Percentiles rank a stretch among this genome's conserved stretches.
Conservation (phyloP, 768 basidiomycete species). For the Xerocomellus dryophilus region DNA sequence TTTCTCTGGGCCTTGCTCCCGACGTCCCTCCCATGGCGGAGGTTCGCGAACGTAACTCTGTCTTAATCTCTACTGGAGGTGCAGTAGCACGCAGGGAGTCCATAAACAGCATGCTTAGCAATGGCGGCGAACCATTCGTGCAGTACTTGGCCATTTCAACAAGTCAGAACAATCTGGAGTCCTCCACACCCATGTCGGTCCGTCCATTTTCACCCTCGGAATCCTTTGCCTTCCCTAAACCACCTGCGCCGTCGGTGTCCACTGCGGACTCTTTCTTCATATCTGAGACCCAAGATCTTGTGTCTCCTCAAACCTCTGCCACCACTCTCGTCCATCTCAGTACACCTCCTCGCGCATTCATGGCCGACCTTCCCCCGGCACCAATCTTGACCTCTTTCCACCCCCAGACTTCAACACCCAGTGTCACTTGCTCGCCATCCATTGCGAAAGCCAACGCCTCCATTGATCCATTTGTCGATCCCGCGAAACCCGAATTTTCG, state of each 20-base stretch:
- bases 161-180: constrained; percentile 15
- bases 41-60: constrained; percentile 39
- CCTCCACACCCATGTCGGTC: constrained; percentile 55
- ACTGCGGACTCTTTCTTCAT: not conserved
- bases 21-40: constrained; percentile 55
- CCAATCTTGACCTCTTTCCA: constrained; percentile 9
- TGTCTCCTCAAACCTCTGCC: constrained; percentile 14
- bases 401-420: constrained; percentile 2
- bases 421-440: not conserved
- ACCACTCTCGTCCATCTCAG: constrained; percentile 18
- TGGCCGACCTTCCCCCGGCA: constrained; percentile 14
- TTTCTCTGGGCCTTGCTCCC: constrained; percentile 26
- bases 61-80: constrained; percentile 24
- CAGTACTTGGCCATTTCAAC: constrained; percentile 41
- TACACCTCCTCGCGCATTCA: constrained; percentile 16
- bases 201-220: constrained; percentile 67
- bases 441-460: constrained; percentile 11
- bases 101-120: constrained; percentile 39
- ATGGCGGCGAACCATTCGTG: constrained; percentile 32
- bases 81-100: constrained; percentile 35
- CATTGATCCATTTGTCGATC: constrained; percentile 37
- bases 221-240: constrained; percentile 66
- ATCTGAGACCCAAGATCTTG: not conserved
- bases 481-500: constrained; percentile 31
- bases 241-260: constrained; percentile 35